These are phyloP conservation scores for Amaranthus palmeri DNA, from an alignment of 148 eudicot genomes.

Conservation along the genomic window DNA sequence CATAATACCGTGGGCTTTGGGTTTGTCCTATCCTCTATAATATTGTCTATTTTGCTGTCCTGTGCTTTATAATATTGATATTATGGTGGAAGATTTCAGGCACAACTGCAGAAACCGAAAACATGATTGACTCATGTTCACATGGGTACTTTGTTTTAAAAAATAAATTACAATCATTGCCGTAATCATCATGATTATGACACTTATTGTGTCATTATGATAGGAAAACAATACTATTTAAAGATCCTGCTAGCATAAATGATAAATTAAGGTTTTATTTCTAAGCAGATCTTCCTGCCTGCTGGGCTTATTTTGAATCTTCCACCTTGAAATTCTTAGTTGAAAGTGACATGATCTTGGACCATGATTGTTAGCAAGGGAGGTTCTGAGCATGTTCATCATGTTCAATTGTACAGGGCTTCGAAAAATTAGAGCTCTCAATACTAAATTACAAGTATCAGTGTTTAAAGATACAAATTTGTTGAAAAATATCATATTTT, in stretches of 20 bases:
- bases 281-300: background rate
- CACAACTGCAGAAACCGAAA: background rate
- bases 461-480: no score
- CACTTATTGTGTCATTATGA: conserved; percentile 11
- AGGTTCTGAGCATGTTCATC: no score
- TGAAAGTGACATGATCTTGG: conserved; percentile 8
- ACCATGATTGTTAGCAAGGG: background rate
- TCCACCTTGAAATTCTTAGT: background rate
- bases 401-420: no score
- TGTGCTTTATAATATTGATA: background rate
- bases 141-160: conserved; percentile 1
- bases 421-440: no score
- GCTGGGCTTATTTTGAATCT: background rate
- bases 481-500: no score
- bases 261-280: background rate
- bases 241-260: background rate
- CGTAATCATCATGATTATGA: conserved; percentile 16
- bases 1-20: background rate
- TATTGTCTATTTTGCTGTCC: background rate
- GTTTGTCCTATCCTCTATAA: background rate
- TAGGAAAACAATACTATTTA: background rate
- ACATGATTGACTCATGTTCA: conserved; percentile 7
- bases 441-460: no score
- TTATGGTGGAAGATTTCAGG: background rate
- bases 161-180: conserved; percentile 11